These are phyloP conservation scores for Glebionis coronaria DNA, from an alignment of 129 eudicot species.

Conservation along the genomic window DNA sequence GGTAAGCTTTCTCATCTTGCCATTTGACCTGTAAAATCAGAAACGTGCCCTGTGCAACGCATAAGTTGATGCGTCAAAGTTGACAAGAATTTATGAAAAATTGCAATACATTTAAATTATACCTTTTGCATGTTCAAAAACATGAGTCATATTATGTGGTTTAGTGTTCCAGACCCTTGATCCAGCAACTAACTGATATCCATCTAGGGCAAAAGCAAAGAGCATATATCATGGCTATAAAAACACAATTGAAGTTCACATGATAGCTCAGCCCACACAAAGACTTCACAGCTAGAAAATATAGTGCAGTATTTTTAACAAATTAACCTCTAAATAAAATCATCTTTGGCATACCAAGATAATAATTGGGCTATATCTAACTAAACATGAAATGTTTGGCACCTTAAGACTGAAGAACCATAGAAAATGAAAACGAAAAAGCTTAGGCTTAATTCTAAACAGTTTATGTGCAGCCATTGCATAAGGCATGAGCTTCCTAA, in stretches of 20 bases:
- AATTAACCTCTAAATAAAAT: too few relatives aligned
- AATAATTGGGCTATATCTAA: too few relatives aligned
- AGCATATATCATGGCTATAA: constrained; percentile 76
- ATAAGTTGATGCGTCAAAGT: constrained; percentile 8
- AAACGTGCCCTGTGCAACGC: too few relatives aligned
- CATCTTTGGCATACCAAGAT: too few relatives aligned
- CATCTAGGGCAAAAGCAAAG: constrained; percentile 73
- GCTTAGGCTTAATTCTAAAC: not conserved
- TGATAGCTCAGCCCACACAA: constrained; percentile 4
- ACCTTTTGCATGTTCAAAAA: constrained; percentile 85
- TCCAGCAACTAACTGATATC: constrained; percentile 77
- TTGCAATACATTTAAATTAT: constrained; percentile 1
- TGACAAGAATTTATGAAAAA: too few relatives aligned
- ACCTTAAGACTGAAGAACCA: not conserved
- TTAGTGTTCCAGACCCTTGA: constrained; percentile 87
- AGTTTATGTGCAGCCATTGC: too few relatives aligned
- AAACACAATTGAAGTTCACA: constrained; percentile 12
- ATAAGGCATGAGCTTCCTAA: too few relatives aligned
- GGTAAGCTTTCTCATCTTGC: not conserved
- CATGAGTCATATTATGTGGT: constrained; percentile 62
- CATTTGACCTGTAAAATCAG: not conserved
- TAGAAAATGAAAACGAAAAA: not conserved
- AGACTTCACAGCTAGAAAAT: constrained; percentile 2
- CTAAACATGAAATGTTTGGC: too few relatives aligned
- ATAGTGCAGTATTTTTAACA: too few relatives aligned